Conservation (phyloP, 495 filamentous ascomycete species). For the Podospora bellae-mahoneyi region DNA sequence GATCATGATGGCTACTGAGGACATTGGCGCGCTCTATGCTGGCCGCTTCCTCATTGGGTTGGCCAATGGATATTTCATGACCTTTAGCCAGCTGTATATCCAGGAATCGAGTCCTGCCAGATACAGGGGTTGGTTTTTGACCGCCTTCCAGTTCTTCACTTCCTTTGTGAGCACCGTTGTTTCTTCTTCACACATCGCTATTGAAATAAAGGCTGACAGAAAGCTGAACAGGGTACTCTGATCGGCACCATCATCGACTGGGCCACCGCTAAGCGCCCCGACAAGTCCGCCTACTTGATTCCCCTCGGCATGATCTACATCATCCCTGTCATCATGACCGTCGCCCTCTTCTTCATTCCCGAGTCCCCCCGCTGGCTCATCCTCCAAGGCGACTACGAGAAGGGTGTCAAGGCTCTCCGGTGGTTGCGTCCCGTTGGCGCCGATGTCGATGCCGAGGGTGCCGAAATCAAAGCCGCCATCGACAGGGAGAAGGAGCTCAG, state of each 20-base stretch:
- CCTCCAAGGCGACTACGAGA: slow-evolving; percentile 45
- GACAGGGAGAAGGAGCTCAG: slow-evolving; percentile 47
- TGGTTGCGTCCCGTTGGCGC: slow-evolving; percentile 46
- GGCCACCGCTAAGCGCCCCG: slow-evolving; percentile 47
- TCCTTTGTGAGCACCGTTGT: slow-evolving; percentile 27
- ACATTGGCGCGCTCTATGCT: slow-evolving; percentile 53
- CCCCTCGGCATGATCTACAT: slow-evolving; percentile 58
- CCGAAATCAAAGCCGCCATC: slow-evolving; percentile 53
- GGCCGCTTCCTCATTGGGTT: slow-evolving; percentile 56
- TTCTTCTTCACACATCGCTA: no score
- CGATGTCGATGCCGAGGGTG: slow-evolving; percentile 45
- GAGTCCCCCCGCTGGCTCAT: slow-evolving; percentile 65
- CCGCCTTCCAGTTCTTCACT: slow-evolving; percentile 42
- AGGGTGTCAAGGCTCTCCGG: slow-evolving; percentile 46
- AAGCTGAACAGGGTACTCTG: slow-evolving; percentile 34
- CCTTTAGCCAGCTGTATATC: slow-evolving; percentile 57
- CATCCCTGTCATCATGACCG: slow-evolving; percentile 50
- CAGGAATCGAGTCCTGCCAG: slow-evolving; percentile 51
- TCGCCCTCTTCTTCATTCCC: slow-evolving; percentile 57
- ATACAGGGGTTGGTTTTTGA: slow-evolving; percentile 49
- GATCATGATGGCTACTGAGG: slow-evolving; percentile 55
- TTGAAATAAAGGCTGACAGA: not conserved
- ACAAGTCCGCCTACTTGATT: slow-evolving; percentile 52
- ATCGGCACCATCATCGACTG: slow-evolving; percentile 64
- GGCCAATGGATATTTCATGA: slow-evolving; percentile 57